Base-by-base conservation (phyloP, 2,329 filamentous ascomycete genomes). In the Pseudogymnoascus destructans region DNA sequence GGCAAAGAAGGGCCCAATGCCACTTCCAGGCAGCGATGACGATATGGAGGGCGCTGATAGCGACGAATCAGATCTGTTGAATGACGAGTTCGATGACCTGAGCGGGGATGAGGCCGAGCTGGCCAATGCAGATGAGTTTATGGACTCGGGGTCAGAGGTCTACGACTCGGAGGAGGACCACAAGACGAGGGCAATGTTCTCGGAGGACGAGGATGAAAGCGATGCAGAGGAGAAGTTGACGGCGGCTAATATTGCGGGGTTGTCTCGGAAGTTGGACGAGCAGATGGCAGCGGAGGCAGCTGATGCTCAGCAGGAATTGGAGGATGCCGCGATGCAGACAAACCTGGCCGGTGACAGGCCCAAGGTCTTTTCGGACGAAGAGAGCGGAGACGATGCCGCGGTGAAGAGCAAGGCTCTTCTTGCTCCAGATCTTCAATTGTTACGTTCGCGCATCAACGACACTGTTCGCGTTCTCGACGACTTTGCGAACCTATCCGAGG, bases 211-310 rank as follows among this genome's bases (percentile, higher is more conserved):
- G 65, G 88, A 92, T 63, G 85, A 90, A 57, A 91, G 87, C 0
- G 89, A 95, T 66, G 85, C 83, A 4, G 89, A 95, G 73, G 91
- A 96, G 73, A 86, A 85, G 70, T 79, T 98, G 64, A 98, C 89
- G 57, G 91, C 91, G 1, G 93, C 93, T 62, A 98, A 98, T 72
- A 97, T 98, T 62, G 93, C 86, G 66, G 93, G 93, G 60, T 75
- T 98, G 59, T 91, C 92, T 58, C 79, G 84, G 65, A 92, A 90
- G 71, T 73, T 98, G 59, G 92, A 98, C 70, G 77, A 81, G 67
- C 77, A 93, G 68, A 76, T 80, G 68, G 86, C 87, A 46, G 79
- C 86, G 61, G 88, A 95, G 63, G 89, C 85, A 15, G 89, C 84
- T 21, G 88, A 91, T 62, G 89, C 89, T 21, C 83, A 91, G 65